Percentiles rank a stretch among this genome's conserved stretches.
Evolutionary conservation across 768 basidiomycete species (phyloP).

Genomic region (Thelephora aurantiotincta): DNA sequence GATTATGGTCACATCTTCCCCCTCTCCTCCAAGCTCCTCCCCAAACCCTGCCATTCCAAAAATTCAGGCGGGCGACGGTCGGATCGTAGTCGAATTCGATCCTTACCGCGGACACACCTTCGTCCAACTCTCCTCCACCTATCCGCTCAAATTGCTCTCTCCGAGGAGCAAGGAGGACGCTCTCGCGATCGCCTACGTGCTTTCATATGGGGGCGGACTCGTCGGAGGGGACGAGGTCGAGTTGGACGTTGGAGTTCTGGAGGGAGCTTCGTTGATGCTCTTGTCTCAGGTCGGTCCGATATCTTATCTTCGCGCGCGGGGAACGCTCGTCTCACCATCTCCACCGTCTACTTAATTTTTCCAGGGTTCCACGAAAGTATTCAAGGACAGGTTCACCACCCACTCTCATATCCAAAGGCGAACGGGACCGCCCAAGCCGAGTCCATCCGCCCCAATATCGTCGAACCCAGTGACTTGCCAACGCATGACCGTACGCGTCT

Average conservation of each 20-base stretch:
- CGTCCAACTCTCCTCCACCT: conserved; percentile 62
- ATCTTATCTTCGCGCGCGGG: not conserved
- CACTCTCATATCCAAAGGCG: too few species aligned
- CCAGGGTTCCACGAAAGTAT: conserved; percentile 91
- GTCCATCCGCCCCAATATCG: conserved; percentile 6
- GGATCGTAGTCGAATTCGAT: conserved; percentile 37
- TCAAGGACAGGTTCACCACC: conserved; percentile 31
- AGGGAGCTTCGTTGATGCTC: conserved; percentile 46
- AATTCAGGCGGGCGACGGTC: conserved; percentile 33
- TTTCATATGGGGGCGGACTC: conserved; percentile 87
- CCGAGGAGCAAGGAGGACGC: conserved; percentile 36
- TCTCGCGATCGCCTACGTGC: conserved; percentile 59
- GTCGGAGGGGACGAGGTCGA: conserved; percentile 72
- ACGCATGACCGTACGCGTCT: conserved; percentile 42
- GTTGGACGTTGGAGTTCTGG: conserved; percentile 45
- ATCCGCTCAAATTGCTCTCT: conserved; percentile 81
- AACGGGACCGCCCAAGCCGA: too few species aligned
- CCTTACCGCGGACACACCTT: conserved; percentile 43
- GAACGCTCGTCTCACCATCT: not conserved
- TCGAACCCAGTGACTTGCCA: conserved; percentile 36
- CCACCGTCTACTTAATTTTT: too few species aligned
- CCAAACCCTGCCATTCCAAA: not conserved
- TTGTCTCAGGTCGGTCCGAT: conserved; percentile 62
- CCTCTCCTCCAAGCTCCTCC: not conserved
- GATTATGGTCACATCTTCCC: not conserved